phyloP scores from a whole-genome alignment of 352 stramenopile species.

The Globisporangium splendens region DNA sequence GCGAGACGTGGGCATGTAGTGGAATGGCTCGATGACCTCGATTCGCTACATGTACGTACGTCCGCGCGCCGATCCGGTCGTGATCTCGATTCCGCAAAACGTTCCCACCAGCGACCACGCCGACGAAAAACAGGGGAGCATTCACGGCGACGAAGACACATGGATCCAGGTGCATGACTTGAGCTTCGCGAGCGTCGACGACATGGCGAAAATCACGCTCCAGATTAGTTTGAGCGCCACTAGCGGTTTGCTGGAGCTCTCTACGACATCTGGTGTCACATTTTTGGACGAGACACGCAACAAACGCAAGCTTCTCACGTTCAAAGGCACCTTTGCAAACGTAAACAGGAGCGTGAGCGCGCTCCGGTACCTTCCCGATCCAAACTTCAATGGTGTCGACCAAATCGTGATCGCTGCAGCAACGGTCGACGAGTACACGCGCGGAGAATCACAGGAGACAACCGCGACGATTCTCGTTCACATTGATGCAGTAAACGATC shows the following conservation, averaged over 20 bases:
- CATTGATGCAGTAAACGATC: slow-evolving; percentile 54
- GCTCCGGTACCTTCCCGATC: slow-evolving; percentile 37
- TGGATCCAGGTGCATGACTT: slow-evolving; percentile 27
- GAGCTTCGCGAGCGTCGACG: slow-evolving; percentile 43
- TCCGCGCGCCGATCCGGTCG: slow-evolving; percentile 25
- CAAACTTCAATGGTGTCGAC: slow-evolving; percentile 47
- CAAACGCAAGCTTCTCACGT: slow-evolving; percentile 4
- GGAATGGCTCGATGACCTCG: slow-evolving; percentile 36
- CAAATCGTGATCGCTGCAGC: slow-evolving; percentile 30
- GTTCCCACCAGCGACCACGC: slow-evolving; percentile 25
- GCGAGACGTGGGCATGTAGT: slow-evolving; percentile 21
- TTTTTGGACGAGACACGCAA: slow-evolving; percentile 21
- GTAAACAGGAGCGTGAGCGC: slow-evolving; percentile 36
- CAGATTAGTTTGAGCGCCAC: slow-evolving; percentile 6
- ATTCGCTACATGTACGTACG: slow-evolving; percentile 32
- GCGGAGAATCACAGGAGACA: slow-evolving; percentile 26
- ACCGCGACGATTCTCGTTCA: slow-evolving; percentile 25
- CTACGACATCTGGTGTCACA: slow-evolving; percentile 15
- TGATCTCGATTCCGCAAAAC: slow-evolving; percentile 27
- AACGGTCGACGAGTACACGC: slow-evolving; percentile 44
- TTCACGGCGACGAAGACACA: slow-evolving; percentile 51
- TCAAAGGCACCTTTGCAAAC: slow-evolving; percentile 39
- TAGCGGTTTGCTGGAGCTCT: slow-evolving; percentile 12
- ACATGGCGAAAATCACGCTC: slow-evolving; percentile 30
- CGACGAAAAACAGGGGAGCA: slow-evolving; percentile 9